A percentile compares a stretch with the other conserved stretches of the same genome.
Conservation (phyloP, 177 flowering plant genomes). For the Vitis hybrid region DNA sequence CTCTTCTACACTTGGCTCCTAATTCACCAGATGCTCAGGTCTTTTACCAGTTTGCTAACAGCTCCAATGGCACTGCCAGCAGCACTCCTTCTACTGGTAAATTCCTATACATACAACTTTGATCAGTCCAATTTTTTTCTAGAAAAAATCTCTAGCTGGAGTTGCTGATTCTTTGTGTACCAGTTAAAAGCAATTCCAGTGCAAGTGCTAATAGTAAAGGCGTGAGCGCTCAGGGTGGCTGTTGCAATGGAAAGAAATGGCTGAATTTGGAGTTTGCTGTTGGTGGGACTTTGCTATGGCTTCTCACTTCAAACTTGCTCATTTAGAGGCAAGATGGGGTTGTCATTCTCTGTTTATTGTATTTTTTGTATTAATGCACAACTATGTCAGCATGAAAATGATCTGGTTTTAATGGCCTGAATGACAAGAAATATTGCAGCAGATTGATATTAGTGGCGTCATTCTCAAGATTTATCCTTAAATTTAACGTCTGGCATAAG, state of each 20-base stretch:
- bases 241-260: conserved; percentile 4
- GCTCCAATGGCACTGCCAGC: conserved; percentile 7
- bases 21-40: conserved; percentile 72
- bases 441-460: too few relatives aligned
- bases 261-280: conserved; percentile 2
- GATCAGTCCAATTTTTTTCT: too few relatives aligned
- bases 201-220: neutral
- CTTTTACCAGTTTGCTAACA: conserved; percentile 47
- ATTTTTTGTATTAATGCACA: too few relatives aligned
- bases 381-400: too few relatives aligned
- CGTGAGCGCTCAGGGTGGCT: neutral
- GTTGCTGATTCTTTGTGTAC: neutral
- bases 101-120: neutral
- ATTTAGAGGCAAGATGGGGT: neutral
- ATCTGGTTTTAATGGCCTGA: too few relatives aligned
- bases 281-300: neutral
- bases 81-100: conserved; percentile 20
- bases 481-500: too few relatives aligned
- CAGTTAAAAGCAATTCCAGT: neutral
- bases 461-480: too few relatives aligned
- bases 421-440: too few relatives aligned
- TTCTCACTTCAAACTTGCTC: neutral
- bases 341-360: too few relatives aligned
- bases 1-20: conserved; percentile 60
- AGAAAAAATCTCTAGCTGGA: neutral